Conservation (phyloP, 306 rosid genomes). For the Quillaja saponaria region DNA sequence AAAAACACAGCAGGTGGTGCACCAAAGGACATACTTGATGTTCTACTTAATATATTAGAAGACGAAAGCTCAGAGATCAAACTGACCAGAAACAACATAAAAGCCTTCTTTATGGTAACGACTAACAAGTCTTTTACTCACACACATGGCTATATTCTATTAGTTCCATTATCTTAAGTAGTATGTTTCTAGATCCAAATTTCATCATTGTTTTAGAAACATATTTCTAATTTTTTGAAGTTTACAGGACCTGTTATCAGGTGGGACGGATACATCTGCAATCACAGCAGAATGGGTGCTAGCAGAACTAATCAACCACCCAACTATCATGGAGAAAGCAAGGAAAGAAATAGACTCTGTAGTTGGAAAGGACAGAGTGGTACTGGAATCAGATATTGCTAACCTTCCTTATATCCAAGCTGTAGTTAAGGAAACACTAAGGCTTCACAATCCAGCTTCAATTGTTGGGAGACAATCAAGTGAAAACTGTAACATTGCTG, state of each 20-base stretch:
- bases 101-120: slow-evolving; percentile 68
- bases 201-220: no score
- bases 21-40: slow-evolving; percentile 54
- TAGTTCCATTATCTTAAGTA: no score
- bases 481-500: slow-evolving; percentile 39
- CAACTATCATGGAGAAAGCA: slow-evolving; percentile 57
- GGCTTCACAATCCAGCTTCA: slow-evolving; percentile 83
- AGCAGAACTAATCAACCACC: slow-evolving; percentile 68
- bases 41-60: slow-evolving; percentile 50
- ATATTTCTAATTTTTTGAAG: no score
- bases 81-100: slow-evolving; percentile 56
- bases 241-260: slow-evolving; percentile 56
- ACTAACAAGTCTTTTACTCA: no score
- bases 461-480: slow-evolving; percentile 60
- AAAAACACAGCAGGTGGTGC: slow-evolving; percentile 26
- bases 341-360: slow-evolving; percentile 57
- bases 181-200: no score
- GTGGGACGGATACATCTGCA: slow-evolving; percentile 66
- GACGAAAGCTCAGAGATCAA: slow-evolving; percentile 47
- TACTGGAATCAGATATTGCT: slow-evolving; percentile 61
- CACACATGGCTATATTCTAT: no score
- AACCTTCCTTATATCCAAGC: slow-evolving; percentile 77
- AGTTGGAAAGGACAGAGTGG: slow-evolving; percentile 52
- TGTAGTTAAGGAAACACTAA: slow-evolving; percentile 73
- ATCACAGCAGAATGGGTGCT: slow-evolving; percentile 60